Percentiles rank a stretch among this genome's conserved stretches.
Evolutionary conservation across 148 eudicot species (phyloP).

Genomic region (Arbutus unedo): DNA sequence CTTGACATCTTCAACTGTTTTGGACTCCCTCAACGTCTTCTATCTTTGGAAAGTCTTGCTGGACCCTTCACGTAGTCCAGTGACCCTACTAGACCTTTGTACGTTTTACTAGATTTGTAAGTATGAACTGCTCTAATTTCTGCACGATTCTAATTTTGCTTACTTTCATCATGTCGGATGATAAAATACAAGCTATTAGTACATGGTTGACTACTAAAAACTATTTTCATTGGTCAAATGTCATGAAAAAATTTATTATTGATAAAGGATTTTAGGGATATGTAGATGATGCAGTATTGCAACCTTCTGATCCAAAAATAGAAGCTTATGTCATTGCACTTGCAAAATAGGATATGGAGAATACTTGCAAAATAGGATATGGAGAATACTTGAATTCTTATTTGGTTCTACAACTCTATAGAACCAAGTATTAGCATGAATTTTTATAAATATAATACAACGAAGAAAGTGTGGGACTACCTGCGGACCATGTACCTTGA

Average conservation of each 20-base stretch:
- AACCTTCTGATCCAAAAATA: too few species aligned
- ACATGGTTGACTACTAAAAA: too few species aligned
- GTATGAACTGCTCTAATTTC: too few species aligned
- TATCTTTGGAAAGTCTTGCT: too few species aligned
- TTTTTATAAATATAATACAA: too few species aligned
- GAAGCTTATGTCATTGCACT: neutral
- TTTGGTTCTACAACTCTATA: neutral
- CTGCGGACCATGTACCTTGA: neutral
- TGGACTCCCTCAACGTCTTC: too few species aligned
- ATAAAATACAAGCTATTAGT: neutral
- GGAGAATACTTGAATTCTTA: neutral
- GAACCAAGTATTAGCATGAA: neutral
- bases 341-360: neutral
- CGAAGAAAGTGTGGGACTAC: neutral
- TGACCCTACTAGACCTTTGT: too few species aligned
- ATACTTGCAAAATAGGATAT: neutral
- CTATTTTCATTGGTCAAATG: neutral
- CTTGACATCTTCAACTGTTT: too few species aligned
- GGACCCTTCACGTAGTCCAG: too few species aligned
- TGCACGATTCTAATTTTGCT: too few species aligned
- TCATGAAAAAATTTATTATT: neutral
- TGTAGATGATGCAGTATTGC: neutral
- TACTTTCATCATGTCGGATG: neutral
- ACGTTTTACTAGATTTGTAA: too few species aligned
- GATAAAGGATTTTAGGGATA: neutral